Base-by-base conservation (phyloP, 1,139 yeast genomes). In the Hyphopichia wangnamkhiaoensis region DNA sequence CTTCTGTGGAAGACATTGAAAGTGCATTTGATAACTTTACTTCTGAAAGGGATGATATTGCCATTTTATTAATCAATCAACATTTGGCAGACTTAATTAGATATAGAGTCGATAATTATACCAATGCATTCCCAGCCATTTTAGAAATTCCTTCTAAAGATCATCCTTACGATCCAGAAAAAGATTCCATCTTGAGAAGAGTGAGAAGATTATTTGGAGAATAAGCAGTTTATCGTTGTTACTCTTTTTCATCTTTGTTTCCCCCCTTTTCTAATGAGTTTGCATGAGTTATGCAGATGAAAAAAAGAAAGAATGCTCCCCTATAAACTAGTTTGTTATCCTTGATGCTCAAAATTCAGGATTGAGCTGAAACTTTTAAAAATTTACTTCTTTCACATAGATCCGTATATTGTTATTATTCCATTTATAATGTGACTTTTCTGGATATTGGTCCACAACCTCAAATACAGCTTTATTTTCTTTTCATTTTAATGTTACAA, bases 131-230 rank as follows among this genome's bases (percentile, higher is more conserved):
- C 65, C 99, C 99, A 6, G 97, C 98, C 3, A 82, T 93, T 37
- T 74, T 93, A 57, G 99, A 93, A 66, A 93, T 93, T 51, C 99
- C 99, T 29, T 88, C 98, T 14, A 93, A 93, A 70, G 99, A 93
- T 59, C 98, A 93, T 61, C 98, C 99, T 17, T 93, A 93, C 61
- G 91, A 93, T 63, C 98, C 98, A 18, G 98, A 91, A 63, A 94
- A 91, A 80, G 99, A 93, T 65, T 85, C 96, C 17, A 90, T 93
- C 40, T 76, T 93, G 68, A 84, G 94, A 69, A 84, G 95, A 61
- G 98, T 93, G 24, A 85, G 96, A 71, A 82, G 96, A 61, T 71
- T 93, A 50, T 91, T 91, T 70, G 98, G 98, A 33, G 98, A 91
- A 68, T 89, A 72, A 54, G 25, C 26, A 36, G 16, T 20, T 18